A percentile compares a stretch with the other conserved stretches of the same genome.
Evolutionary conservation across 306 rosid genomes (phyloP).

Genomic region (Arachis stenosperma): DNA sequence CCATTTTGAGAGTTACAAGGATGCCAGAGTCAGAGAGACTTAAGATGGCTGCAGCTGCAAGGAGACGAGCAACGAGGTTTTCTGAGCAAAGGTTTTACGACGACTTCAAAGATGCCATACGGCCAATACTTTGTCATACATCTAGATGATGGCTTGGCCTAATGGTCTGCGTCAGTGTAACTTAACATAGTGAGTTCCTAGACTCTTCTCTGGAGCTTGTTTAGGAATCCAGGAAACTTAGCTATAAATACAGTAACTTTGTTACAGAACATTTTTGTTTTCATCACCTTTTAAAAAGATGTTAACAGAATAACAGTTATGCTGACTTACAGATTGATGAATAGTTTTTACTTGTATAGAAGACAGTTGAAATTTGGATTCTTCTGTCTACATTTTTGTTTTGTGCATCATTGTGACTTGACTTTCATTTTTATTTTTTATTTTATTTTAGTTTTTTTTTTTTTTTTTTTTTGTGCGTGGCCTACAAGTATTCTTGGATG

Average conservation of each 20-base stretch:
- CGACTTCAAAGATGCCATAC: slow-evolving; percentile 75
- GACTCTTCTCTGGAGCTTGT: background rate
- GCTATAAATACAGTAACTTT: slow-evolving; percentile 3
- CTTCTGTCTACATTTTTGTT: too few relatives aligned
- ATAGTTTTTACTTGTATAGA: too few relatives aligned
- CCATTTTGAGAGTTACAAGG: slow-evolving; percentile 57
- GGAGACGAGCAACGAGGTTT: slow-evolving; percentile 76
- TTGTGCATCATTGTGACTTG: too few relatives aligned
- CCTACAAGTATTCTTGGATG: too few relatives aligned
- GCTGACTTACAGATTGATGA: too few relatives aligned
- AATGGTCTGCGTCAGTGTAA: slow-evolving; percentile 3
- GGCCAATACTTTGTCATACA: slow-evolving; percentile 47
- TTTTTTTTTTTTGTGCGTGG: too few relatives aligned
- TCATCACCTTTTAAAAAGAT: background rate
- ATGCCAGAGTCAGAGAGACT: slow-evolving; percentile 75
- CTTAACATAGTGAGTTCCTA: slow-evolving; percentile 13
- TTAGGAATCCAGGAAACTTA: background rate
- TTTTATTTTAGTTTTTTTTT: too few relatives aligned
- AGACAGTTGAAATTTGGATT: too few relatives aligned
- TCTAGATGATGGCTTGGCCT: slow-evolving; percentile 43
- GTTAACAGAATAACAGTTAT: too few relatives aligned
- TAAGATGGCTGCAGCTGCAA: slow-evolving; percentile 81
- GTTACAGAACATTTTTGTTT: background rate
- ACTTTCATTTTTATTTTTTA: too few relatives aligned
- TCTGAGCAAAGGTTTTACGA: slow-evolving; percentile 86